phyloP scores from a whole-genome alignment of 2,329 filamentous ascomycete species.

The Dactylellina haptotyla region DNA sequence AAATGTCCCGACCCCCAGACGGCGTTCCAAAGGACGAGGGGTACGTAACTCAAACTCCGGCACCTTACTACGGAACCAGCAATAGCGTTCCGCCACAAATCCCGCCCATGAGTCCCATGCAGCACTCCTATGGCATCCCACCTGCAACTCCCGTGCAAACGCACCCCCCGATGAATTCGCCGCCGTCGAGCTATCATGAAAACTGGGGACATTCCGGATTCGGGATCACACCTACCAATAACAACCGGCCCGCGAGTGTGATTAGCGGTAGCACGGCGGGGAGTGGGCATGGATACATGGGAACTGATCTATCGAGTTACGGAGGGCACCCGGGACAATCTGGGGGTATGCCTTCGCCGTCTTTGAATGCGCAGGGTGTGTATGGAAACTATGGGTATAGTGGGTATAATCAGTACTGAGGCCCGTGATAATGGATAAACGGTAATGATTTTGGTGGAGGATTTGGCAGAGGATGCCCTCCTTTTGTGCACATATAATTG shows the following conservation, averaged over 20 bases:
- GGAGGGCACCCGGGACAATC: constrained; percentile 7
- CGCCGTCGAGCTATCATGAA: constrained; percentile 36
- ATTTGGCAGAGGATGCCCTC: constrained; percentile 2
- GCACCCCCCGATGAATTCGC: constrained; percentile 2
- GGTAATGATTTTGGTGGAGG: background rate
- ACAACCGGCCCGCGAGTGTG: constrained; percentile 21
- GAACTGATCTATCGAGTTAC: constrained; percentile 23
- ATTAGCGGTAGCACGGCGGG: constrained; percentile 23
- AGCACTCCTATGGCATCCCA: constrained; percentile 6
- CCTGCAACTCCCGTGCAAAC: background rate
- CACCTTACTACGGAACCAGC: background rate
- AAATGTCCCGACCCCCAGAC: background rate
- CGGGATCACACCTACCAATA: background rate
- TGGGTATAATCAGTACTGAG: constrained; percentile 30
- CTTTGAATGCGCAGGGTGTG: constrained; percentile 24
- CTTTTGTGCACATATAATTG: too few species aligned
- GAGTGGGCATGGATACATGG: background rate
- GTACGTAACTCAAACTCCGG: background rate
- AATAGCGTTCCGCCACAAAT: background rate
- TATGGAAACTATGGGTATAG: constrained; percentile 34
- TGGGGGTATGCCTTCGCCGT: background rate
- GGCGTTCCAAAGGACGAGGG: constrained; percentile 6
- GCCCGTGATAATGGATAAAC: background rate
- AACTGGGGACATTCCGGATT: constrained; percentile 29
- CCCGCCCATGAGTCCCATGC: background rate